Evolutionary conservation across 2,329 filamentous ascomycete genomes (phyloP), one percentile per base, ranked within the genome.

Genomic region (Stemphylium beticola): DNA sequence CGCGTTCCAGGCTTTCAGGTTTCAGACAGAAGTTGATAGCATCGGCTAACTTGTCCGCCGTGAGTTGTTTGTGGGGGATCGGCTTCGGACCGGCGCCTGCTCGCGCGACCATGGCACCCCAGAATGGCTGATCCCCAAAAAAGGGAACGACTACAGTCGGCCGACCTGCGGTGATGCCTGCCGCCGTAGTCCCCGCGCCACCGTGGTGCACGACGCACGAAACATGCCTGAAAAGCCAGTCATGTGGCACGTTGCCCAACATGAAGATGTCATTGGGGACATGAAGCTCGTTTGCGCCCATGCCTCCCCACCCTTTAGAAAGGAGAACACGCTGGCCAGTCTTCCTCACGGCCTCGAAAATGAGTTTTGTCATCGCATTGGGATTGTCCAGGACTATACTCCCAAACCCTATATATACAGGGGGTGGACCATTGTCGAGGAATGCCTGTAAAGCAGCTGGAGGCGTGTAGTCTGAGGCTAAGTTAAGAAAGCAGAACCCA

Each of bases 141-240:
- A 96, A 95, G 0, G 91, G 91, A 0, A 96, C 85, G 1, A 96
- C 82, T 1, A 92, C 82, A 0, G 91, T 95, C 1, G 91, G 91
- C 39, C 86, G 87, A n/a, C 90, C 91, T 2, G 85, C 83, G 15
- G 86, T 83, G 55, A 95, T 87, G 6, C 91, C 91, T 0, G 90
- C 89, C 0, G 91, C 90, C 0, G 90, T 92, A 3, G 91, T 96
- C 11, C 91, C 91, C 3, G 91, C 91, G 49, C 91, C 91, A 14
- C 91, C 91, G 58, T 96, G 91, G 67, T 96, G 91, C 4, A 93
- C 87, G 1, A 96, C 91, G 37, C 85, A 87, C 0, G 89, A 87
- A 1, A 95, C 90, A 36, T 83, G 86, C 58, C 90, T 81, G 73
- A 96, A 96, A 0, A 96, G 78, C 91, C 91, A 96, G 74, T 95